A percentile compares a stretch with the other conserved stretches of the same genome.
phyloP scores from a whole-genome alignment of 2,329 filamentous ascomycete species.

The Amylocarpus encephaloides region DNA sequence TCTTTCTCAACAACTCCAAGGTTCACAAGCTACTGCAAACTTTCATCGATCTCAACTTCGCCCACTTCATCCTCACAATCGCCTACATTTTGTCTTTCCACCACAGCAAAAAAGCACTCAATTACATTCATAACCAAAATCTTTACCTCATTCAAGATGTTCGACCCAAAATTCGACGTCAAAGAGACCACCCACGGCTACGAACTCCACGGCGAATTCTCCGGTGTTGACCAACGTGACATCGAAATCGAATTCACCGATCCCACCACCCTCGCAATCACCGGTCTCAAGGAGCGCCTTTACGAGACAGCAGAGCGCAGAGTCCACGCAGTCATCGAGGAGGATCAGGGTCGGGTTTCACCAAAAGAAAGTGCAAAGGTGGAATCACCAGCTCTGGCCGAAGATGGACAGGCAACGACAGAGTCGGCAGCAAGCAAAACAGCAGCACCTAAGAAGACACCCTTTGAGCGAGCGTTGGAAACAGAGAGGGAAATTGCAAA shows the following conservation, averaged over 20 bases:
- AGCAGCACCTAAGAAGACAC: not conserved
- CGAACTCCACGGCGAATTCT: slow-evolving; percentile 77
- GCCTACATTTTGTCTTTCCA: no score
- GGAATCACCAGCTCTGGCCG: not conserved
- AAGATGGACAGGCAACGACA: not conserved
- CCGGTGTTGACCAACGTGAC: slow-evolving; percentile 67
- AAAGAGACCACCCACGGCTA: slow-evolving; percentile 62
- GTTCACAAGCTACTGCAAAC: no score
- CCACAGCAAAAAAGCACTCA: no score
- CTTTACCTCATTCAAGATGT: slow-evolving; percentile 30
- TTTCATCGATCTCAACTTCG: no score
- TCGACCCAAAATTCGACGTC: slow-evolving; percentile 73
- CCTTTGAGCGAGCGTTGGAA: not conserved
- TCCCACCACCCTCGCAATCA: slow-evolving; percentile 63
- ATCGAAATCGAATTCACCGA: slow-evolving; percentile 75
- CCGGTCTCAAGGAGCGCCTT: slow-evolving; percentile 61
- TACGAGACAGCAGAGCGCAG: slow-evolving; percentile 34
- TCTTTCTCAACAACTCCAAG: no score
- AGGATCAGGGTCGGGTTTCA: not conserved
- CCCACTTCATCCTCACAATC: no score
- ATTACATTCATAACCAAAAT: not conserved
- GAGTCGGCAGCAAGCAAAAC: no score
- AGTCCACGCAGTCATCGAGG: not conserved
- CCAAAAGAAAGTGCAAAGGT: not conserved
- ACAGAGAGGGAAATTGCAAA: not conserved